A percentile compares a stretch with the other conserved stretches of the same genome.
These are phyloP conservation scores for Colletotrichum tabaci DNA, from an alignment of 2,329 filamentous ascomycete species.

Conservation along the genomic window DNA sequence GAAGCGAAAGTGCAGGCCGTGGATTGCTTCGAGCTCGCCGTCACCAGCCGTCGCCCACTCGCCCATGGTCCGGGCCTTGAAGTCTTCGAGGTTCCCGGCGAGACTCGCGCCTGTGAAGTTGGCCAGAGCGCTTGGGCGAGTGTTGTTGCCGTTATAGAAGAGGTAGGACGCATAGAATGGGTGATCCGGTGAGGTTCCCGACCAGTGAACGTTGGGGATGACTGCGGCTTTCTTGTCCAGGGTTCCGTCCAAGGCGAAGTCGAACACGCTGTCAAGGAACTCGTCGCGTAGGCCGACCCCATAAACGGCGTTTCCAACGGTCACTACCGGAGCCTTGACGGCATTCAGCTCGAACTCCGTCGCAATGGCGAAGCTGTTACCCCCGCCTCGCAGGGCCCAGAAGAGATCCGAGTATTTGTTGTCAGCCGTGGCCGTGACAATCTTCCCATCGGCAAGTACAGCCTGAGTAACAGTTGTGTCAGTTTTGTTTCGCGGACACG, in stretches of 20 bases:
- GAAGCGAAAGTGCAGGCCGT: constrained; percentile 6
- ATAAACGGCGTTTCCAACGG: neutral
- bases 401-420: constrained; percentile 58
- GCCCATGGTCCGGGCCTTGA: neutral
- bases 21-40: neutral
- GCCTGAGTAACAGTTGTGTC: constrained; percentile 50
- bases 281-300: neutral
- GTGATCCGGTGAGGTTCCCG: neutral
- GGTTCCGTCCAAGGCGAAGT: neutral
- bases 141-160: constrained; percentile 22
- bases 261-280: constrained; percentile 8
- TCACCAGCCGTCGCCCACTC: neutral
- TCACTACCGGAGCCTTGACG: constrained; percentile 4
- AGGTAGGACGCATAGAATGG: neutral
- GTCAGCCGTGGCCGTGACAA: constrained; percentile 57
- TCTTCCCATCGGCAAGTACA: constrained; percentile 61
- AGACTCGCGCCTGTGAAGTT: neutral
- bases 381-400: constrained; percentile 60
- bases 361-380: constrained; percentile 54
- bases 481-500: neutral
- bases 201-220: constrained; percentile 3
- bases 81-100: neutral
- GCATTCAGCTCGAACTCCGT: constrained; percentile 49
- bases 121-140: neutral
- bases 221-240: neutral